Percentiles rank a stretch among this genome's conserved stretches.
phyloP scores from a whole-genome alignment of 352 stramenopile species.

The Phytophthora foliorum region DNA sequence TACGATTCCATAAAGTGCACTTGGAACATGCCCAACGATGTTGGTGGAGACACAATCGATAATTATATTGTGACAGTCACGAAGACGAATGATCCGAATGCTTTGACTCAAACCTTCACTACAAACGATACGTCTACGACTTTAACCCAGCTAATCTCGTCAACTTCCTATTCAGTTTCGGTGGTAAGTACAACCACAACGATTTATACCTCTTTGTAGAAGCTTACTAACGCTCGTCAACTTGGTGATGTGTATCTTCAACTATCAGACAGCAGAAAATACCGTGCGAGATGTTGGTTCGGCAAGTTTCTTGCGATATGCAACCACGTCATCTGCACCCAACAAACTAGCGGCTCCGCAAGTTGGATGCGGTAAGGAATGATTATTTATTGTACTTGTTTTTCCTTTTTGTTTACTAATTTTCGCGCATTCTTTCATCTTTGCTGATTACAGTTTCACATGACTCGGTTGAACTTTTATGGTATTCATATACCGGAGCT shows the following conservation, averaged over 20 bases:
- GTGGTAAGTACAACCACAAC: conserved; percentile 46
- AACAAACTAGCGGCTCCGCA: conserved; percentile 31
- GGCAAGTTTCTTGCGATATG: conserved; percentile 36
- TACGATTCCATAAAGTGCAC: conserved; percentile 36
- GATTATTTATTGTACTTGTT: not conserved
- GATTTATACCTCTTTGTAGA: not conserved
- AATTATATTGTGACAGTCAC: conserved; percentile 40
- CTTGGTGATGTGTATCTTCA: not conserved
- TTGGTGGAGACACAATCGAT: conserved; percentile 46
- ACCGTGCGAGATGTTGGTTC: conserved; percentile 21
- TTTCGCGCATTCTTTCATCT: not conserved
- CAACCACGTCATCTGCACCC: conserved; percentile 29
- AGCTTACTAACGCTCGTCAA: not conserved
- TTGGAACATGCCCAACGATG: conserved; percentile 50
- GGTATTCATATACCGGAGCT: conserved; percentile 51
- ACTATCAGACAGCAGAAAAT: conserved; percentile 30
- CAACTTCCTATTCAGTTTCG: conserved; percentile 47
- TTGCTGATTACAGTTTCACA: conserved; percentile 39
- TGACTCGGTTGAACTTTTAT: conserved; percentile 45
- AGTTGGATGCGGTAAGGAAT: conserved; percentile 47
- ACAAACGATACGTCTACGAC: not conserved
- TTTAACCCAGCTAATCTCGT: conserved; percentile 19
- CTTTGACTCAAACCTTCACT: not conserved
- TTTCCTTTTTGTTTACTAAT: not conserved
- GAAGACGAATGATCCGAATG: conserved; percentile 16